Evolutionary conservation across 768 basidiomycete genomes (phyloP).

Genomic region (Gloeostereum incarnatum): DNA sequence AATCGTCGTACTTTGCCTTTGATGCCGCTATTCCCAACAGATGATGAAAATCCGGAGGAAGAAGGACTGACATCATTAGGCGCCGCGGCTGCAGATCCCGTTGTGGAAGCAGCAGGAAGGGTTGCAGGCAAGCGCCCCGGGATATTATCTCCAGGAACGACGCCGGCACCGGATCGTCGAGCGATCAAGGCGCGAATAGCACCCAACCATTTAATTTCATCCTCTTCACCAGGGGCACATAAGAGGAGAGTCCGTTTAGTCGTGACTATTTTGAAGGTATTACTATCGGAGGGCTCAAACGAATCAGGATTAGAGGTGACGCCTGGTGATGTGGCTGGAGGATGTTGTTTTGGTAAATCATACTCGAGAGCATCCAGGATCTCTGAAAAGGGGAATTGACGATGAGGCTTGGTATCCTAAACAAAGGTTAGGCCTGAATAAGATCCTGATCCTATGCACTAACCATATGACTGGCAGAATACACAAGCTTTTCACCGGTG

Average conservation of each 20-base stretch:
- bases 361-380: constrained; percentile 92
- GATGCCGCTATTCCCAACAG: constrained; percentile 23
- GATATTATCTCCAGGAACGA: constrained; percentile 37
- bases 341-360: constrained; percentile 48
- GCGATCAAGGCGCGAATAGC: constrained; percentile 89
- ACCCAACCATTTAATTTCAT: constrained; percentile 97
- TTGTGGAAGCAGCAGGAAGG: neutral
- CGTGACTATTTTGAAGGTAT: constrained; percentile 94
- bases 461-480: constrained; percentile 94
- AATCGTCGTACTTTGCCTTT: constrained; percentile 38
- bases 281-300: constrained; percentile 34
- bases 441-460: constrained; percentile 17
- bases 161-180: constrained; percentile 45
- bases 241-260: constrained; percentile 84
- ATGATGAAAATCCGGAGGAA: constrained; percentile 13
- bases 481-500: constrained; percentile 80
- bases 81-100: constrained; percentile 4
- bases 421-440: constrained; percentile 9
- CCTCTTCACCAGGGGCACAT: constrained; percentile 94
- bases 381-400: constrained; percentile 74
- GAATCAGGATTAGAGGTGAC: constrained; percentile 24
- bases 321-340: constrained; percentile 24
- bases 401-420: constrained; percentile 86
- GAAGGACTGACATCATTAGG: constrained; percentile 12
- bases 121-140: constrained; percentile 14